Percentiles rank a stretch among this genome's conserved stretches.
Conservation (phyloP, 1,284 basidiomycete species). For the Calocybe gambosa region DNA sequence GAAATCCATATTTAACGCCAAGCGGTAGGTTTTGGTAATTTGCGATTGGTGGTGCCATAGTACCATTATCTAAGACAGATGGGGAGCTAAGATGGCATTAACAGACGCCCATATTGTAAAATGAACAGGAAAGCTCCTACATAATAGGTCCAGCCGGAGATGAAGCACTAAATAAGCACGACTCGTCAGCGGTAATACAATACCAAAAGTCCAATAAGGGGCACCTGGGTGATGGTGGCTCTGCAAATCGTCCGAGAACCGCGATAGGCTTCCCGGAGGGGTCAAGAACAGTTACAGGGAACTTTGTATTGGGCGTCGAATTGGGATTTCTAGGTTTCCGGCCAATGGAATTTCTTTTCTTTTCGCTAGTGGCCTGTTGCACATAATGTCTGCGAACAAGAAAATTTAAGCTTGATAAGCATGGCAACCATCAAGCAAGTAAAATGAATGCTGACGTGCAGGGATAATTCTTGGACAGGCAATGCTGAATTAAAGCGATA, state of each 20-base stretch:
- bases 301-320: constrained; percentile 38
- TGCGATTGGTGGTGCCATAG: constrained; percentile 18
- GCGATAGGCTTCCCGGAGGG: constrained; percentile 19
- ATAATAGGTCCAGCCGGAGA: constrained; percentile 27
- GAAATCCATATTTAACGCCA: constrained; percentile 41
- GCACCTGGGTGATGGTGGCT: constrained; percentile 21
- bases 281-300: constrained; percentile 22
- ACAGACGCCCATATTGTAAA: constrained; percentile 15
- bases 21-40: constrained; percentile 29
- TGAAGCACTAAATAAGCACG: constrained; percentile 22
- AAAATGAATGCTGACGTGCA: constrained; percentile 60
- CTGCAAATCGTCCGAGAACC: constrained; percentile 20
- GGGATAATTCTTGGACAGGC: constrained; percentile 72
- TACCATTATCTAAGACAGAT: constrained; percentile 26
- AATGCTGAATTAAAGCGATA: constrained; percentile 46
- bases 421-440: constrained; percentile 4
- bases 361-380: constrained; percentile 76
- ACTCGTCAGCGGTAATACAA: constrained; percentile 19
- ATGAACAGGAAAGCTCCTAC: constrained; percentile 19
- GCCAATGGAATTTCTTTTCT: constrained; percentile 56
- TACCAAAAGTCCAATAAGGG: constrained; percentile 16
- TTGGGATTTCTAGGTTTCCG: constrained; percentile 59
- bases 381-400: constrained; percentile 54
- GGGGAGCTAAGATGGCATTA: constrained; percentile 24
- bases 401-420: constrained; percentile 17